Percentiles rank a stretch among this genome's conserved stretches.
Conservation (phyloP, 2,329 filamentous ascomycete species). For the Harringtonia aguacate region DNA sequence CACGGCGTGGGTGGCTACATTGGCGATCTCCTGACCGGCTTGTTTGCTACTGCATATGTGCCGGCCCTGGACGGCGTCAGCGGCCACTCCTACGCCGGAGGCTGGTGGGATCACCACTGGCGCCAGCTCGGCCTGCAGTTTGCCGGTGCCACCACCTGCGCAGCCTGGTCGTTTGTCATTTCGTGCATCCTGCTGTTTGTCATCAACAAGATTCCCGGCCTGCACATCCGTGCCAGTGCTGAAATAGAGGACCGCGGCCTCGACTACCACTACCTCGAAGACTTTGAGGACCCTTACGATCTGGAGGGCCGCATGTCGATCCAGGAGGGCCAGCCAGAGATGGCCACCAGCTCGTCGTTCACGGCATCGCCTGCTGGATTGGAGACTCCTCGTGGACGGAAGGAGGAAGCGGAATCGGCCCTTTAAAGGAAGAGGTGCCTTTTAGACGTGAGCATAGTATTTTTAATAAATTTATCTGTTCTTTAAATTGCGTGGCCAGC, state of each 20-base stretch:
- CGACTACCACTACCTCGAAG: neutral
- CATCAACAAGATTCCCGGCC: slow-evolving; percentile 1
- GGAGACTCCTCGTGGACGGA: too few relatives aligned
- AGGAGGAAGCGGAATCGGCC: too few relatives aligned
- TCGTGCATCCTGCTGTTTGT: slow-evolving; percentile 1
- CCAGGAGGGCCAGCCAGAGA: too few relatives aligned
- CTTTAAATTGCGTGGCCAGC: too few relatives aligned
- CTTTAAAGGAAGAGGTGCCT: too few relatives aligned
- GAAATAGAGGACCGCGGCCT: neutral
- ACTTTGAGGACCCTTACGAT: neutral
- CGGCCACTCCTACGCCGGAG: neutral
- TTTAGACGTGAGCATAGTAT: too few relatives aligned
- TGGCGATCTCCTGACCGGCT: slow-evolving; percentile 18
- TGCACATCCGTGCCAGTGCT: neutral
- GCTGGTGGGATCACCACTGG: slow-evolving; percentile 1
- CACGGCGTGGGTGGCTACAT: slow-evolving; percentile 49
- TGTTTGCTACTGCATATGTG: neutral
- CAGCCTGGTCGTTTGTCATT: neutral
- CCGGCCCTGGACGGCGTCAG: neutral
- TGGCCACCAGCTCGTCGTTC: too few relatives aligned
- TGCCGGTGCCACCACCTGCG: neutral
- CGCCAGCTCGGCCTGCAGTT: slow-evolving; percentile 1
- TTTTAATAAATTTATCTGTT: too few relatives aligned
- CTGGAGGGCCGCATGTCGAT: too few relatives aligned
- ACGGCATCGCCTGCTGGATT: too few relatives aligned